Evolutionary conservation across 176 grass and related monocot species (phyloP).

Genomic region (Oryza glumipatula): DNA sequence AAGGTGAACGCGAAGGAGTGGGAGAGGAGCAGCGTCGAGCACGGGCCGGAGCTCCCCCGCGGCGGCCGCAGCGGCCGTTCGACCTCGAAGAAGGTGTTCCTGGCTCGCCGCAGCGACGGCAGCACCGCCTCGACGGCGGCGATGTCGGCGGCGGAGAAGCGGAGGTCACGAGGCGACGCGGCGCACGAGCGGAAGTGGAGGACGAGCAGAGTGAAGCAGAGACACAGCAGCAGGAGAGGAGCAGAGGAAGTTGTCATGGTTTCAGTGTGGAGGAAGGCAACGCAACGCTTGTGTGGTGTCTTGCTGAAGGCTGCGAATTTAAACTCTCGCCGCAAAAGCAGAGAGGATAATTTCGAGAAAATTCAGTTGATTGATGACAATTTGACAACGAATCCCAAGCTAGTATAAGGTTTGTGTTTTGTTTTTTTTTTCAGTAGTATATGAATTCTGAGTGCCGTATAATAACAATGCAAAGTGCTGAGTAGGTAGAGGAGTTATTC

Average conservation of each 20-base stretch:
- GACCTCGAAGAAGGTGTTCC: constrained; percentile 79
- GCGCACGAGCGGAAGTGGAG: not conserved
- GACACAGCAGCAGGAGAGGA: not conserved
- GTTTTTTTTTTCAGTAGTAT: not conserved
- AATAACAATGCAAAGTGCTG: constrained; percentile 43
- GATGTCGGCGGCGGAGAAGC: constrained; percentile 38
- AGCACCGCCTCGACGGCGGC: constrained; percentile 28
- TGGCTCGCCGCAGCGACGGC: constrained; percentile 14
- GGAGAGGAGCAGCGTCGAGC: constrained; percentile 65
- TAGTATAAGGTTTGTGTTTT: not conserved
- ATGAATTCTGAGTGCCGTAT: constrained; percentile 37
- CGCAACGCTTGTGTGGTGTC: constrained; percentile 21
- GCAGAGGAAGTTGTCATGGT: constrained; percentile 44
- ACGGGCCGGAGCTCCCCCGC: constrained; percentile 45
- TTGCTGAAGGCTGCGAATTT: constrained; percentile 30
- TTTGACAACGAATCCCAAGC: not conserved
- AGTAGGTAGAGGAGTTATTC: constrained; percentile 41
- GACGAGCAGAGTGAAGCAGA: constrained; percentile 40
- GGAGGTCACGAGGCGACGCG: constrained; percentile 16
- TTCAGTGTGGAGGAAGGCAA: constrained; percentile 25
- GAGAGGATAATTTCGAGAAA: not conserved
- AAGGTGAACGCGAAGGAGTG: constrained; percentile 72
- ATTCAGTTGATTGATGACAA: not conserved
- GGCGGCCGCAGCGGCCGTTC: constrained; percentile 60
- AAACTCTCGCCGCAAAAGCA: not conserved